A percentile compares a stretch with the other conserved stretches of the same genome.
These are phyloP conservation scores for Rubroshorea leprosula DNA, from an alignment of 345 rosid genomes.

Conservation along the genomic window DNA sequence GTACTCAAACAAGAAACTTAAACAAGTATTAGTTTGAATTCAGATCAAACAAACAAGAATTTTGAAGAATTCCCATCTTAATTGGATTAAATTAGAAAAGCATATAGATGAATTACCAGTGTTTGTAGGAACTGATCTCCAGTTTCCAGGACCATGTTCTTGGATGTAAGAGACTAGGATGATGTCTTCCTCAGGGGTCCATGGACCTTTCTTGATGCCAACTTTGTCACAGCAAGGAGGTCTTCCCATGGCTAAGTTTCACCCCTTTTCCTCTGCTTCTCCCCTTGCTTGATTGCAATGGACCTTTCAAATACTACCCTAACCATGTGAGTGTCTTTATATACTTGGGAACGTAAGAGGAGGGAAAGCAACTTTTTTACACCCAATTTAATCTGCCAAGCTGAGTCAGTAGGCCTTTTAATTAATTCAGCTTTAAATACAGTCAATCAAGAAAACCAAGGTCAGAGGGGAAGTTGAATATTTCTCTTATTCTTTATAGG, in stretches of 20 bases:
- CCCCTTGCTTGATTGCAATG: slow-evolving; percentile 12
- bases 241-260: slow-evolving; percentile 58
- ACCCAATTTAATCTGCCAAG: slow-evolving; percentile 14
- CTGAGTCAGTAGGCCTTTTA: slow-evolving; percentile 11
- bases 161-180: slow-evolving; percentile 88
- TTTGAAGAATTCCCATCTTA: background rate
- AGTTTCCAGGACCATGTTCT: slow-evolving; percentile 93
- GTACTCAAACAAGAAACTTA: background rate
- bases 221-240: slow-evolving; percentile 91
- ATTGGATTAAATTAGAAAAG: background rate
- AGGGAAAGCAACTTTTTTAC: slow-evolving; percentile 22
- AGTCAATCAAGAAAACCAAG: slow-evolving; percentile 23
- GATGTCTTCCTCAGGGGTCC: slow-evolving; percentile 98
- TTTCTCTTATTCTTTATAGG: background rate
- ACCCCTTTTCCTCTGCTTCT: slow-evolving; percentile 8
- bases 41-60: background rate
- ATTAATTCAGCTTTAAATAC: slow-evolving; percentile 6
- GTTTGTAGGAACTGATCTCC: slow-evolving; percentile 96
- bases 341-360: slow-evolving; percentile 24
- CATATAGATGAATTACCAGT: slow-evolving; percentile 42
- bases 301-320: slow-evolving; percentile 26
- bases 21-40: background rate
- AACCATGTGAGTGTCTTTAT: slow-evolving; percentile 20
- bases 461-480: slow-evolving; percentile 21
- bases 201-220: slow-evolving; percentile 96